Evolutionary conservation across 495 filamentous ascomycete species (phyloP), one percentile per base, ranked within the genome.

Genomic region (Neurospora sp.): DNA sequence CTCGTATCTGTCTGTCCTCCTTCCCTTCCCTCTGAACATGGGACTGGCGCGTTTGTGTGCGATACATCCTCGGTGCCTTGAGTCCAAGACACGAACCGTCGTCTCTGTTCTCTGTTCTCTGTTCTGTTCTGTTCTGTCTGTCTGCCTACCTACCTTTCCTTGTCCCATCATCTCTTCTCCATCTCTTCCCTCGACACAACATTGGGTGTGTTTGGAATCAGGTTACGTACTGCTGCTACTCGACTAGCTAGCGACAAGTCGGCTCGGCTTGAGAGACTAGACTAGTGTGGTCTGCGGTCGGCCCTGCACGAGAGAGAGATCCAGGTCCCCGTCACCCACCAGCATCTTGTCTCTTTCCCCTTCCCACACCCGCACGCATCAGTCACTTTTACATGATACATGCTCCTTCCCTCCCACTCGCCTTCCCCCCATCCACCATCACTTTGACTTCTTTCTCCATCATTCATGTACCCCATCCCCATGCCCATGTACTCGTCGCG

Each of bases 381-480:
- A 59, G 17, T 62, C 45, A 24, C 36, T 43, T 54, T 71, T 39
- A 71, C 38, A 72, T 74, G 74, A 72, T 74, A 74, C 73, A 74
- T 69, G 37, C 70, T 28, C 37, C 70, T 19, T 40, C 19, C 69
- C 69, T 24, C 28, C 28, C 69, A 70, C 24, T 13, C n/a, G n/a
- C n/a, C n/a, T 13, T n/a, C 15, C 38, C 69, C 34, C 34, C 69
- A 40, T 70, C n/a, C 34, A 37, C 19, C 34, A 70, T 70, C 69
- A 70, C 34, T 19, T 39, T 39, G 19, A 45, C 28, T 11, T 34
- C 19, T 43, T 37, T 70, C 69, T 40, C 19, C 17, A 36, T 70
- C 71, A 73, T 77, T 75, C 79, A 81, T 80, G 77, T 80, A 83
- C 78, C 77, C 76, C 75, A 66, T 34, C 28, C 28, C 28, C 15